A percentile compares a stretch with the other conserved stretches of the same genome.
Conservation (phyloP, 108 stramenopile species). For the Asterionellopsis glacialis region DNA sequence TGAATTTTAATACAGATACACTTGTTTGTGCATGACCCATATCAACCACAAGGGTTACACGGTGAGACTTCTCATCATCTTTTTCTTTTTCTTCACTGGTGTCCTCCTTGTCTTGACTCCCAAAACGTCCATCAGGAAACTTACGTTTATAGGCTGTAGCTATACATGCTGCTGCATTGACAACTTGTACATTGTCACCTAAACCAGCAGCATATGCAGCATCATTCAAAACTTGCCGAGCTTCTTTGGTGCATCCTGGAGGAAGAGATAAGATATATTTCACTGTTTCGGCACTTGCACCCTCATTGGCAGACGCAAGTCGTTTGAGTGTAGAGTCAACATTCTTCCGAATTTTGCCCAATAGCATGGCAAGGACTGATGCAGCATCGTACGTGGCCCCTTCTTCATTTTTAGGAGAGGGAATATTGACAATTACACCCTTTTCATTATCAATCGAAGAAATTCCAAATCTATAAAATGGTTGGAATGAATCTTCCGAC, state of each 20-base stretch:
- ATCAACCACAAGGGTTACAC: constrained; percentile 30
- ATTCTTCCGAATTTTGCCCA: constrained; percentile 28
- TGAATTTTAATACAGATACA: constrained; percentile 23
- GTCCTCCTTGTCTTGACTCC: neutral
- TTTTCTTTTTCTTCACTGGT: too few relatives aligned
- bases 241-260: constrained; percentile 9
- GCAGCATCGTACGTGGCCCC: constrained; percentile 15
- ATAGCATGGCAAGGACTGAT: constrained; percentile 36
- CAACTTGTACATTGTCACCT: constrained; percentile 8
- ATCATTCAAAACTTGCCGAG: constrained; percentile 27
- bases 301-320: neutral
- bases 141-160: constrained; percentile 25
- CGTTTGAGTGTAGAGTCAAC: constrained; percentile 16
- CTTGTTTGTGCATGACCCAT: constrained; percentile 45
- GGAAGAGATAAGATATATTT: constrained; percentile 30
- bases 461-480: constrained; percentile 21
- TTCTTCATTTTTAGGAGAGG: too few relatives aligned
- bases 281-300: neutral
- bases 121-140: constrained; percentile 18
- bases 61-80: too few relatives aligned
- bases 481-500: constrained; percentile 16
- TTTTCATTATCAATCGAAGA: neutral
- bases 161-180: constrained; percentile 21
- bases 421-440: neutral
- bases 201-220: constrained; percentile 40